Conservation (phyloP, 305 asterid species). For the Ajuga reptans region DNA sequence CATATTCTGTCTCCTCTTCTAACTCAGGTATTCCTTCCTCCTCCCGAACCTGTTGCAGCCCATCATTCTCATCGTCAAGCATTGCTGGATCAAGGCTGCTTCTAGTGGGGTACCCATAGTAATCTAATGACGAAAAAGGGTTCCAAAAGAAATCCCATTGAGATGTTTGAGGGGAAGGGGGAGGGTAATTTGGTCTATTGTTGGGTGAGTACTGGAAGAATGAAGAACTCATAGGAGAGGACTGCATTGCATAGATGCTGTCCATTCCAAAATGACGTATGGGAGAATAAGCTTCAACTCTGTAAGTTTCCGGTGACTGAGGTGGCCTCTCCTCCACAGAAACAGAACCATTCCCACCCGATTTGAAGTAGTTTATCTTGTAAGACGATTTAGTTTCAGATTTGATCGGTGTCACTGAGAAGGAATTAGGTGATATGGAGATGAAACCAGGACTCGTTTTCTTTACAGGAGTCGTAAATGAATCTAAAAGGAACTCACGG, state of each 20-base stretch:
- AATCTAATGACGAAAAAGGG: slow-evolving; percentile 86
- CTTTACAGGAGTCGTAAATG: slow-evolving; percentile 49
- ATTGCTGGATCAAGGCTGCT: slow-evolving; percentile 39
- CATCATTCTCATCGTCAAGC: slow-evolving; percentile 54
- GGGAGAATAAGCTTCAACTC: slow-evolving; percentile 62
- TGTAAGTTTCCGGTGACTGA: slow-evolving; percentile 61
- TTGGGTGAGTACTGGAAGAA: slow-evolving; percentile 59
- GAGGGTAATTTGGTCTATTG: slow-evolving; percentile 41
- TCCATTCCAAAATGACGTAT: slow-evolving; percentile 62
- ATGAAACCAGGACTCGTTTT: slow-evolving; percentile 51
- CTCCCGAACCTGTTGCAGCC: slow-evolving; percentile 63
- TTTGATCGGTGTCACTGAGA: slow-evolving; percentile 43
- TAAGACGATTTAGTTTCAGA: slow-evolving; percentile 37
- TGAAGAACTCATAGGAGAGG: slow-evolving; percentile 51
- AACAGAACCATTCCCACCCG: slow-evolving; percentile 69
- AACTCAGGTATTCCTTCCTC: slow-evolving; percentile 87
- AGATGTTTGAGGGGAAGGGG: slow-evolving; percentile 69
- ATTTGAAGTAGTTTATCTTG: slow-evolving; percentile 52
- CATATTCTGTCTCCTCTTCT: slow-evolving; percentile 77
- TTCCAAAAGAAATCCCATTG: slow-evolving; percentile 99
- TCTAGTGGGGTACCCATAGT: slow-evolving; percentile 61
- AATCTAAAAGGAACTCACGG: slow-evolving; percentile 54
- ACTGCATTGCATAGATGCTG: slow-evolving; percentile 51
- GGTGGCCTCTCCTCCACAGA: slow-evolving; percentile 85
- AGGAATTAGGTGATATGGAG: slow-evolving; percentile 60